These are phyloP conservation scores for Teunomyces tritomae DNA, from an alignment of 805 yeast species.

Conservation along the genomic window DNA sequence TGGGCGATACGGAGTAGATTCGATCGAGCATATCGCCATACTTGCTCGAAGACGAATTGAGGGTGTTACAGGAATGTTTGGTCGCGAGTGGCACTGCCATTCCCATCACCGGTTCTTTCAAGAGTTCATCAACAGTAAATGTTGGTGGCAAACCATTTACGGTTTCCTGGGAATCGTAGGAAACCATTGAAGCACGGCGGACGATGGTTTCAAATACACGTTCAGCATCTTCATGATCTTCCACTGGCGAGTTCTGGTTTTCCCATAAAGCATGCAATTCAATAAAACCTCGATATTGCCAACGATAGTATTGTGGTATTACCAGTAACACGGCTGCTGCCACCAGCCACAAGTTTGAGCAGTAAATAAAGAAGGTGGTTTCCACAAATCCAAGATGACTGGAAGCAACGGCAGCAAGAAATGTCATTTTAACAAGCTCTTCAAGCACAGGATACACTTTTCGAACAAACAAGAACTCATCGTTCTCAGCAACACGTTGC, in stretches of 20 bases:
- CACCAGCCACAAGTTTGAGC: constrained; percentile 4
- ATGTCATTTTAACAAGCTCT: constrained; percentile 6
- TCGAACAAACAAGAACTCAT: constrained; percentile 4
- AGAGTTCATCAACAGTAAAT: constrained; percentile 8
- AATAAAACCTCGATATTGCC: constrained; percentile 14
- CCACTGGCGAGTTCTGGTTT: constrained; percentile 11
- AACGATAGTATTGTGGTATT: constrained; percentile 7
- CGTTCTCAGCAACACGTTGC: not conserved
- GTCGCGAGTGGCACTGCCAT: not conserved
- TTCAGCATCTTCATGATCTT: constrained; percentile 9
- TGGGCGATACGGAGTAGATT: constrained; percentile 40
- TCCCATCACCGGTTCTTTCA: constrained; percentile 1
- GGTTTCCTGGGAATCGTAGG: constrained; percentile 17
- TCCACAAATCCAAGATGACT: constrained; percentile 7
- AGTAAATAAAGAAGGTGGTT: constrained; percentile 8
- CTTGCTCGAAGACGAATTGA: not conserved
- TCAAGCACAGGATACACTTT: constrained; percentile 13
- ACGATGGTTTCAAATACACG: constrained; percentile 9
- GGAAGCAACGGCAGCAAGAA: constrained; percentile 6
- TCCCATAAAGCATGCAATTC: constrained; percentile 16
- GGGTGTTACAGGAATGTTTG: constrained; percentile 1
- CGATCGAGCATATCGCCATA: constrained; percentile 28
- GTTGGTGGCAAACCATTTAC: constrained; percentile 11
- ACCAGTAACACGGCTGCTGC: not conserved
- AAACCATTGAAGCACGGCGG: constrained; percentile 12